A percentile compares a stretch with the other conserved stretches of the same genome.
These are phyloP conservation scores for Periconia sp. DNA, from an alignment of 2,329 filamentous ascomycete genomes.

Conservation along the genomic window DNA sequence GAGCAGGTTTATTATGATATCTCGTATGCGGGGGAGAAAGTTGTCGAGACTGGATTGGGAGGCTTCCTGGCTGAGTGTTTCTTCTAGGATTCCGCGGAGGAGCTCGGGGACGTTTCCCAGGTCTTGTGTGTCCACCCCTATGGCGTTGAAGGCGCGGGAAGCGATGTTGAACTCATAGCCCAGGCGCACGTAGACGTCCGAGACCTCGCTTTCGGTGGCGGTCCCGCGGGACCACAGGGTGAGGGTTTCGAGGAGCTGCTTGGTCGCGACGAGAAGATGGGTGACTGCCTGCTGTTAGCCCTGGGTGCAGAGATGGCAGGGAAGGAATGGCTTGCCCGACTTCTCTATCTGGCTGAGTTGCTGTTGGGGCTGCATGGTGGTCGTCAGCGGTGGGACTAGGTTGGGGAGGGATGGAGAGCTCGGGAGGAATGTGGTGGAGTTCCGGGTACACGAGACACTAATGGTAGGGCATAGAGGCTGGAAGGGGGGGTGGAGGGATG, in stretches of 20 bases:
- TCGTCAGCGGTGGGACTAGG: slow-evolving; percentile 21
- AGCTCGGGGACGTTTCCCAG: slow-evolving; percentile 94
- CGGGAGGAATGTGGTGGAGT: slow-evolving; percentile 8
- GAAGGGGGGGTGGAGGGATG: too few species aligned
- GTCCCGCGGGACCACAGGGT: slow-evolving; percentile 96
- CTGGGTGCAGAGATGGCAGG: not conserved
- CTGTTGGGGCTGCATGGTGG: slow-evolving; percentile 65
- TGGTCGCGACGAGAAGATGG: slow-evolving; percentile 95
- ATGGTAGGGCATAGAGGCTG: not conserved
- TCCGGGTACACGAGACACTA: not conserved
- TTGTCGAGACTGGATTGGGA: slow-evolving; percentile 91
- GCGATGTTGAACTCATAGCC: slow-evolving; percentile 99
- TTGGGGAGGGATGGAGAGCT: slow-evolving; percentile 3
- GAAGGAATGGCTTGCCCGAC: slow-evolving; percentile 54
- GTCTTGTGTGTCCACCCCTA: slow-evolving; percentile 93
- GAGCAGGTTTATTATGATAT: slow-evolving; percentile 97
- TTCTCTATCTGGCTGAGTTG: slow-evolving; percentile 97
- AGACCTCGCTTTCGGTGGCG: slow-evolving; percentile 92
- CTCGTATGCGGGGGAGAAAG: slow-evolving; percentile 90
- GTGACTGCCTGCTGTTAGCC: slow-evolving; percentile 53
- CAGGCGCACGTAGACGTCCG: slow-evolving; percentile 95
- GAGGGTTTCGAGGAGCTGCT: slow-evolving; percentile 94
- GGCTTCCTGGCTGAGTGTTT: slow-evolving; percentile 95
- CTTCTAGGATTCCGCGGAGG: slow-evolving; percentile 87
- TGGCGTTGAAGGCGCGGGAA: slow-evolving; percentile 93